phyloP scores from a whole-genome alignment of 192 early-diverging fungal species.

The Coemansia sp. region DNA sequence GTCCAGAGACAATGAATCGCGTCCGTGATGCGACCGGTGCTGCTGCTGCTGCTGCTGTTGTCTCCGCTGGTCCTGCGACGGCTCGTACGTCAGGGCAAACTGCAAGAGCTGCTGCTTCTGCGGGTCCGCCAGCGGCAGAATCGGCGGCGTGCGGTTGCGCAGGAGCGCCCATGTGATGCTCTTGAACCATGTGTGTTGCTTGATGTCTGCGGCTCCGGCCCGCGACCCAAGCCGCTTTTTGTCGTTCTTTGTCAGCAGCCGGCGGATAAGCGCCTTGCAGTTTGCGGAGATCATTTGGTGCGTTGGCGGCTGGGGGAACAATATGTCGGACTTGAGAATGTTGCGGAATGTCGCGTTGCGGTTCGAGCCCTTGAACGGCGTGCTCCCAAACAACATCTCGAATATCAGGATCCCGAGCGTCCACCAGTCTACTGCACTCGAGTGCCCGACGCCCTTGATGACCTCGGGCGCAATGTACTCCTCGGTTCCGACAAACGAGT shows the following conservation, averaged over 20 bases:
- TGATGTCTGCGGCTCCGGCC: slow-evolving; percentile 92
- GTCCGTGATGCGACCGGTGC: slow-evolving; percentile 10
- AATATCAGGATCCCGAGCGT: slow-evolving; percentile 96
- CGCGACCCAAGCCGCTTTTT: slow-evolving; percentile 79
- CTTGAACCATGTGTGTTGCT: slow-evolving; percentile 89
- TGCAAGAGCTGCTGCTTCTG: slow-evolving; percentile 57
- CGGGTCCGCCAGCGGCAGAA: slow-evolving; percentile 67
- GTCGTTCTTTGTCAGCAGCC: slow-evolving; percentile 90
- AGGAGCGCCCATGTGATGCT: slow-evolving; percentile 90
- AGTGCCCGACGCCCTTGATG: slow-evolving; percentile 93
- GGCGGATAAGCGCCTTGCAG: slow-evolving; percentile 76
- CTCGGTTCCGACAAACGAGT: slow-evolving; percentile 98
- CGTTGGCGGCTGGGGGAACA: slow-evolving; percentile 65
- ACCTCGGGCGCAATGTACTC: slow-evolving; percentile 99
- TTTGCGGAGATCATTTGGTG: slow-evolving; percentile 52
- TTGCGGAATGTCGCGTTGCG: slow-evolving; percentile 88
- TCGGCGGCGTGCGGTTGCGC: slow-evolving; percentile 81
- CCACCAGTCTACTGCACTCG: slow-evolving; percentile 98
- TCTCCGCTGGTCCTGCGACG: slow-evolving; percentile 45
- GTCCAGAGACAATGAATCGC: slow-evolving; percentile 50
- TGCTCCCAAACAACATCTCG: slow-evolving; percentile 96
- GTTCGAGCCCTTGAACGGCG: slow-evolving; percentile 95
- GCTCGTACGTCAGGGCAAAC: slow-evolving; percentile 53
- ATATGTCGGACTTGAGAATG: slow-evolving; percentile 77
- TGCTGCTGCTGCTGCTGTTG: slow-evolving; percentile 8